A percentile compares a stretch with the other conserved stretches of the same genome.
Conservation (phyloP, 208 protist species). For the Borovskyia barvae region DNA sequence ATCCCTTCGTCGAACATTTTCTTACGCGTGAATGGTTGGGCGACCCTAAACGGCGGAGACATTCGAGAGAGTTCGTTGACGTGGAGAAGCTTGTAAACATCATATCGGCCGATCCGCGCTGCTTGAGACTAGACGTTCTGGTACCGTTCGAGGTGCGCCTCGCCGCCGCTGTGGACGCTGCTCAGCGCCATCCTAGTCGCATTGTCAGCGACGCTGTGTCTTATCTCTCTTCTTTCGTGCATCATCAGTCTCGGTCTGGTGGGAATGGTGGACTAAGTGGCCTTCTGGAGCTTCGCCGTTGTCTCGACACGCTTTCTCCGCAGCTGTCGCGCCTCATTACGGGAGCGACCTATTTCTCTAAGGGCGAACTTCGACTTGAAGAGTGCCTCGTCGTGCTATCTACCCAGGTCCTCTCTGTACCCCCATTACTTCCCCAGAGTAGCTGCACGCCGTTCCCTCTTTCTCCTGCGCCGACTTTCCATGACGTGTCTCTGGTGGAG, state of each 20-base stretch:
- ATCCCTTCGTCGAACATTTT: too few species aligned
- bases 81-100: constrained; percentile 6
- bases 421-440: constrained; percentile 8
- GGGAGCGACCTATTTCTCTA: constrained; percentile 9
- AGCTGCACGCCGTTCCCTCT: too few species aligned
- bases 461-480: too few species aligned
- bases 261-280: neutral
- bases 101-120: constrained; percentile 19
- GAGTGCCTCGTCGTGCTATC: constrained; percentile 17
- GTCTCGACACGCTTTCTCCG: constrained; percentile 1
- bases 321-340: constrained; percentile 19
- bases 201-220: constrained; percentile 1
- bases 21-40: too few species aligned
- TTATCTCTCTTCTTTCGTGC: neutral
- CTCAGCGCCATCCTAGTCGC: constrained; percentile 19
- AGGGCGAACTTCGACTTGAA: constrained; percentile 10
- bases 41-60: too few species aligned
- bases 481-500: too few species aligned
- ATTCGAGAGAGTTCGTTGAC: constrained; percentile 1
- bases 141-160: constrained; percentile 16
- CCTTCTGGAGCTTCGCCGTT: constrained; percentile 14
- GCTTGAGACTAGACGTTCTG: constrained; percentile 12
- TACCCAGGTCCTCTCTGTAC: constrained; percentile 10
- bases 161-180: constrained; percentile 13
- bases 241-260: neutral